A percentile compares a stretch with the other conserved stretches of the same genome.
Conservation (phyloP, 306 rosid genomes). For the Corylus avellana region DNA sequence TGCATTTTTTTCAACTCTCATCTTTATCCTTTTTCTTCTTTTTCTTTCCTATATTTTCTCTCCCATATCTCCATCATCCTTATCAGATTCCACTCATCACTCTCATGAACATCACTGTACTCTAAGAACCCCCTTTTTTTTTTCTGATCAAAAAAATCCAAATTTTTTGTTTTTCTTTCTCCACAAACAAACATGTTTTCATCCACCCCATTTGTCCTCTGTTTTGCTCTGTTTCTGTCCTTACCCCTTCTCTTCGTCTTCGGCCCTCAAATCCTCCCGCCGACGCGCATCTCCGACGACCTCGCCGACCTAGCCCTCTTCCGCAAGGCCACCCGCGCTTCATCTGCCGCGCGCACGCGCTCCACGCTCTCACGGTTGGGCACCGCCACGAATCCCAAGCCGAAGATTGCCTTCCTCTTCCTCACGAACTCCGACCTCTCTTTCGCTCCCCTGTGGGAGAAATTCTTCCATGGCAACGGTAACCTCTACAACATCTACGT, state of each 20-base stretch:
- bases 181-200: slow-evolving; percentile 36
- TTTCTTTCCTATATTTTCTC: neutral
- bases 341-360: slow-evolving; percentile 27
- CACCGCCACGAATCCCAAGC: slow-evolving; percentile 36
- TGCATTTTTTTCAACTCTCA: neutral
- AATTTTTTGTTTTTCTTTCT: neutral
- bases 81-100: neutral
- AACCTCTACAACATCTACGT: slow-evolving; percentile 62
- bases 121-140: too few species aligned
- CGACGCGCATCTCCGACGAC: slow-evolving; percentile 10
- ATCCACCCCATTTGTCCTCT: slow-evolving; percentile 38
- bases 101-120: too few species aligned
- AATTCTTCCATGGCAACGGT: slow-evolving; percentile 40
- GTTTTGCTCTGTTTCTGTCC: slow-evolving; percentile 41
- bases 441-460: slow-evolving; percentile 62
- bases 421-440: slow-evolving; percentile 64
- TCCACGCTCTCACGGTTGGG: slow-evolving; percentile 27
- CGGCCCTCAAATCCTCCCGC: slow-evolving; percentile 36
- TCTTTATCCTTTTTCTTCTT: neutral
- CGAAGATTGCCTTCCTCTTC: slow-evolving; percentile 72
- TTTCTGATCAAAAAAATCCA: neutral
- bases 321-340: slow-evolving; percentile 34
- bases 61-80: neutral
- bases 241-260: slow-evolving; percentile 38
- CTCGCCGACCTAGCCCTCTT: slow-evolving; percentile 42